A percentile compares a stretch with the other conserved stretches of the same genome.
These are phyloP conservation scores for Aspergillus asperescens DNA, from an alignment of 495 filamentous ascomycete species.

Conservation along the genomic window DNA sequence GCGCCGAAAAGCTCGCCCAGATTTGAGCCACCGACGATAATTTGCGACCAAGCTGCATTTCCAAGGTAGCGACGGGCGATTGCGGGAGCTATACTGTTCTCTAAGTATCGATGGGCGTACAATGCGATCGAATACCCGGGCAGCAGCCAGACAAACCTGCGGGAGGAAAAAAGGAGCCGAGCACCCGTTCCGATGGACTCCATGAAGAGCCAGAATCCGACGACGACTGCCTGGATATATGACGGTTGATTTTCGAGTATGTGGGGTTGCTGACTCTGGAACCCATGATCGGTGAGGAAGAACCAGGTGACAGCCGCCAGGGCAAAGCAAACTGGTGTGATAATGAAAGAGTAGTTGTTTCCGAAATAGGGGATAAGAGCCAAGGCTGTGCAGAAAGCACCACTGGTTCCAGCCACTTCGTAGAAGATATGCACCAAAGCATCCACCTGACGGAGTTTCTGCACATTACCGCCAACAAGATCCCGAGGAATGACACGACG, in stretches of 20 bases:
- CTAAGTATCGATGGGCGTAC: slow-evolving; percentile 43
- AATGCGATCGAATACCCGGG: slow-evolving; percentile 40
- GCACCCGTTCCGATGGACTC: slow-evolving; percentile 36
- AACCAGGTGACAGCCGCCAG: slow-evolving; percentile 31
- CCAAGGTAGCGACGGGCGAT: slow-evolving; percentile 37
- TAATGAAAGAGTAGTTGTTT: slow-evolving; percentile 42
- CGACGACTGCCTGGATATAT: slow-evolving; percentile 24
- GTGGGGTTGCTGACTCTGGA: slow-evolving; percentile 15
- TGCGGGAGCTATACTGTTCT: slow-evolving; percentile 37
- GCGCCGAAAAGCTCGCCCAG: slow-evolving; percentile 42
- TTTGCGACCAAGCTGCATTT: slow-evolving; percentile 40
- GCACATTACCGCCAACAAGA: slow-evolving; percentile 42
- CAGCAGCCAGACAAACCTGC: slow-evolving; percentile 43
- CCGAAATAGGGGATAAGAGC: slow-evolving; percentile 37
- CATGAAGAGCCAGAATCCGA: slow-evolving; percentile 30
- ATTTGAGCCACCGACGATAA: slow-evolving; percentile 43
- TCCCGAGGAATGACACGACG: slow-evolving; percentile 41
- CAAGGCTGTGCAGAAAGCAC: slow-evolving; percentile 40
- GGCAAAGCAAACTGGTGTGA: slow-evolving; percentile 39
- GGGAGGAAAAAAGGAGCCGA: slow-evolving; percentile 36
- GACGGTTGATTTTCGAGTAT: slow-evolving; percentile 9
- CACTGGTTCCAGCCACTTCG: slow-evolving; percentile 37
- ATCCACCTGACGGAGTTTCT: slow-evolving; percentile 40
- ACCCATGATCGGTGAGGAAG: slow-evolving; percentile 33
- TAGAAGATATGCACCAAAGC: slow-evolving; percentile 45